Percentiles rank a stretch among this genome's conserved stretches.
phyloP scores from a whole-genome alignment of 306 rosid species.

The Cucurbita argyrosperma region DNA sequence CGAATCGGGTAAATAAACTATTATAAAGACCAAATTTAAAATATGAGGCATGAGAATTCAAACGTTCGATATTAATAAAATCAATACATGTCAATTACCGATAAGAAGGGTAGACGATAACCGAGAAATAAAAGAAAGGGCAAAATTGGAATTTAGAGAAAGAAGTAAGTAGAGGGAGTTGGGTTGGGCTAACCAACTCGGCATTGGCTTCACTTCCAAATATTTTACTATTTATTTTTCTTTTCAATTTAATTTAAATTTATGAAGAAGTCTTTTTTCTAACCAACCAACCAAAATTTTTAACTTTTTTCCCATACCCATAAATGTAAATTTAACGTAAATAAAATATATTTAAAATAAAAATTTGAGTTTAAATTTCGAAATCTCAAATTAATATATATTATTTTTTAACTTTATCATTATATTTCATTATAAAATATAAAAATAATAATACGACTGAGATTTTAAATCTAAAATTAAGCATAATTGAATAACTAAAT shows the following conservation, averaged over 20 bases:
- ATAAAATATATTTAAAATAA: not conserved
- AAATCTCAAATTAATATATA: too few relatives aligned
- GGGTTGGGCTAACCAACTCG: conserved; percentile 3
- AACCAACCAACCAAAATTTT: not conserved
- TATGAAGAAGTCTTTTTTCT: not conserved
- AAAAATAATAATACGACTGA: too few relatives aligned
- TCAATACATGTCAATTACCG: too few relatives aligned
- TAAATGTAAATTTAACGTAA: not conserved
- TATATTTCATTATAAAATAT: too few relatives aligned
- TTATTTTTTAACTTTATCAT: too few relatives aligned
- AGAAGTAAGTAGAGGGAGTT: not conserved
- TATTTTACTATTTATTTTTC: not conserved
- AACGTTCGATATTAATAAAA: too few relatives aligned
- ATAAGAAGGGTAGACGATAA: not conserved
- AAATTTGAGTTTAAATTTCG: too few relatives aligned
- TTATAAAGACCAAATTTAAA: too few relatives aligned
- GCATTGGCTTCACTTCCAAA: not conserved
- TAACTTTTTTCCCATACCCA: not conserved
- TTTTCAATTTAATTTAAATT: not conserved
- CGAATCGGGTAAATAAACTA: too few relatives aligned
- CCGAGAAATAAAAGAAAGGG: not conserved
- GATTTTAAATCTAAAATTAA: too few relatives aligned
- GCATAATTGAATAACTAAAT: not conserved
- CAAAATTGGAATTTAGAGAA: not conserved
- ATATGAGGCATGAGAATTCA: not conserved